Evolutionary conservation across 441 rosid genomes (phyloP).

Genomic region (Euphorbia celastroides): DNA sequence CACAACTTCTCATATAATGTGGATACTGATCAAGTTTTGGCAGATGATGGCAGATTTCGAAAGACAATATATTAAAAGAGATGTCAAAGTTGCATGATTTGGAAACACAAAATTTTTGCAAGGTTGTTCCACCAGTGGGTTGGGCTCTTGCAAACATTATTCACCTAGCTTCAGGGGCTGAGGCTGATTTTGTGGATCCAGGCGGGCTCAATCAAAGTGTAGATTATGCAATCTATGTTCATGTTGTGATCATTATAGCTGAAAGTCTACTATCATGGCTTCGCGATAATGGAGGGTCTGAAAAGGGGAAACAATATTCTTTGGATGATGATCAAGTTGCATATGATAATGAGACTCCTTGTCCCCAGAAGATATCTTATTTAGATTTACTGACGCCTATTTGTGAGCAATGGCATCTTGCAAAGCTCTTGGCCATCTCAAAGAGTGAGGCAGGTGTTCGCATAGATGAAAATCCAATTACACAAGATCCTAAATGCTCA

Average conservation of each 20-base stretch:
- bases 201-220: constrained; percentile 42
- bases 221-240: constrained; percentile 64
- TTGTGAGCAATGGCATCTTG: constrained; percentile 94
- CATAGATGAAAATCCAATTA: constrained; percentile 27
- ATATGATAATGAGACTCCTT: constrained; percentile 26
- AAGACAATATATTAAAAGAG: constrained; percentile 47
- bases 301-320: constrained; percentile 41
- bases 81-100: constrained; percentile 46
- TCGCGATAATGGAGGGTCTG: constrained; percentile 38
- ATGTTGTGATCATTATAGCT: constrained; percentile 52
- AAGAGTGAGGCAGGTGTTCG: constrained; percentile 31
- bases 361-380: constrained; percentile 44
- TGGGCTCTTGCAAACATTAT: constrained; percentile 91
- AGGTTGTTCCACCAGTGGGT: constrained; percentile 65
- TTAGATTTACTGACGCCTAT: constrained; percentile 66
- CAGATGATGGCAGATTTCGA: constrained; percentile 91
- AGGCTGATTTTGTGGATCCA: constrained; percentile 55
- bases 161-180: constrained; percentile 56
- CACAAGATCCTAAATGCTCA: constrained; percentile 25
- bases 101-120: constrained; percentile 33
- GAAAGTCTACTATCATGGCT: constrained; percentile 55
- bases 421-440: constrained; percentile 55
- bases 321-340: constrained; percentile 25
- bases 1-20: constrained; percentile 28
- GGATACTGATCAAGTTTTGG: constrained; percentile 79